Evolutionary conservation across 163 green algal genomes (phyloP), one percentile per base, ranked within the genome.

Genomic region (Coccomyxa subellipsoidea): DNA sequence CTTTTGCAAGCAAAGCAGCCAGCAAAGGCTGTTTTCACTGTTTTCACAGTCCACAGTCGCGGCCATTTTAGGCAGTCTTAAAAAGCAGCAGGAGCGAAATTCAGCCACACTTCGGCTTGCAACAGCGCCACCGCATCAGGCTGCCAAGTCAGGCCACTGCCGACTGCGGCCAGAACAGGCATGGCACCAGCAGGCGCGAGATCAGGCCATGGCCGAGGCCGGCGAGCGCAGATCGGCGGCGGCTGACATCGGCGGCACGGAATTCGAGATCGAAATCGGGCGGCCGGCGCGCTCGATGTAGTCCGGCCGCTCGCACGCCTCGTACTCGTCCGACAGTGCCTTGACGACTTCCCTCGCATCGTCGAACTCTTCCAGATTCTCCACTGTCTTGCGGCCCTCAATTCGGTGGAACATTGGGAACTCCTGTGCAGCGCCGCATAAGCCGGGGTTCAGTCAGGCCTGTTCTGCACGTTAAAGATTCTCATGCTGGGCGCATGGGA

Each of bases 341-440:
- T 78, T 38, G 38, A 99, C 93, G 36, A 98, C 92, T 80, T 99
- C 96, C 4, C 89, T 81, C 0, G 96, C 92, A 81, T 99, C 95
- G 32, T 95, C 87, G 84, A 99, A 99, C 88, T 99, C 96, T 54
- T 94, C 89, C 81, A 96, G 71, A 27, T 89, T 83, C 69, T 90
- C 88, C 73, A 90, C 82, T 7, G 92, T 84, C 12, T 85, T 85
- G n/a, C 69, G 38, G 0, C 87, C 88, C 70, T 93, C 90, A 34
- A 34, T 69, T 5, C 82, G 83, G 72, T 89, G 85, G 85, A 96
- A 96, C 87, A 94, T 93, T 54, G 89, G 83, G 77, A 90, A 92
- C 79, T 95, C 86, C 87, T 93, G 83, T 54, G 75, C 3, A 9
- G 1, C 21, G 32, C 47, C 21, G 47, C 4, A 59, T 18, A 59